These are phyloP conservation scores for Amanita muscaria DNA, from an alignment of 768 basidiomycete genomes.

Conservation along the genomic window DNA sequence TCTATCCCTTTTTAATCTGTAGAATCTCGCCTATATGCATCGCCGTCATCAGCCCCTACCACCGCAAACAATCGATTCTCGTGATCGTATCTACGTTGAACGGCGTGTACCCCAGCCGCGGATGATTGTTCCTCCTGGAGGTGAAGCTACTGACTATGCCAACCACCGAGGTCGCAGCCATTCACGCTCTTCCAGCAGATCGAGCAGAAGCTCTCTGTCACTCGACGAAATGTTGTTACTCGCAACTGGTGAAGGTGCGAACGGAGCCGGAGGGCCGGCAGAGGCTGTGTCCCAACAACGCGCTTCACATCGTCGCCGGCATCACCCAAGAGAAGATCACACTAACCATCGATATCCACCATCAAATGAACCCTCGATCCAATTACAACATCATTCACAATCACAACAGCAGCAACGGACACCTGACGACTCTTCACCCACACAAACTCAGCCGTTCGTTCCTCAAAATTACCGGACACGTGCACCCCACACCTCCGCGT, in stretches of 20 bases:
- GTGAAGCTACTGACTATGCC: constrained; percentile 7
- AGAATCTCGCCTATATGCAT: constrained; percentile 9
- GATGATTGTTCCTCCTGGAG: constrained; percentile 8
- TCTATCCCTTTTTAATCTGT: constrained; percentile 1
- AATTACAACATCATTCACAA: constrained; percentile 4
- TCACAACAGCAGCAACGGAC: not conserved
- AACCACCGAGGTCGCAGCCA: constrained; percentile 11
- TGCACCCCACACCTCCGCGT: constrained; percentile 9
- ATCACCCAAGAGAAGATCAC: constrained; percentile 2
- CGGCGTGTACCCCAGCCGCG: constrained; percentile 5
- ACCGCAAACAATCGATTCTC: constrained; percentile 5
- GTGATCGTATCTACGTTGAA: constrained; percentile 9
- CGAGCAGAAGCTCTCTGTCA: constrained; percentile 28
- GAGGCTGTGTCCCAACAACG: constrained; percentile 6
- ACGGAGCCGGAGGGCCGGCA: constrained; percentile 1
- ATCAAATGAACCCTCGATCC: not conserved
- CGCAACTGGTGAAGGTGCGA: constrained; percentile 24
- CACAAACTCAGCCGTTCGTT: not conserved
- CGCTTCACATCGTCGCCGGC: constrained; percentile 5
- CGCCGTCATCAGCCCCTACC: constrained; percentile 8
- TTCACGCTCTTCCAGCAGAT: constrained; percentile 25
- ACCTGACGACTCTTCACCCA: constrained; percentile 3
- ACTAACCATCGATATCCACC: constrained; percentile 2
- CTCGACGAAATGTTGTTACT: constrained; percentile 39
- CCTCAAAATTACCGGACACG: constrained; percentile 8